Conservation (phyloP, 2,329 filamentous ascomycete species). For the Teratosphaeria epicoccoides region DNA sequence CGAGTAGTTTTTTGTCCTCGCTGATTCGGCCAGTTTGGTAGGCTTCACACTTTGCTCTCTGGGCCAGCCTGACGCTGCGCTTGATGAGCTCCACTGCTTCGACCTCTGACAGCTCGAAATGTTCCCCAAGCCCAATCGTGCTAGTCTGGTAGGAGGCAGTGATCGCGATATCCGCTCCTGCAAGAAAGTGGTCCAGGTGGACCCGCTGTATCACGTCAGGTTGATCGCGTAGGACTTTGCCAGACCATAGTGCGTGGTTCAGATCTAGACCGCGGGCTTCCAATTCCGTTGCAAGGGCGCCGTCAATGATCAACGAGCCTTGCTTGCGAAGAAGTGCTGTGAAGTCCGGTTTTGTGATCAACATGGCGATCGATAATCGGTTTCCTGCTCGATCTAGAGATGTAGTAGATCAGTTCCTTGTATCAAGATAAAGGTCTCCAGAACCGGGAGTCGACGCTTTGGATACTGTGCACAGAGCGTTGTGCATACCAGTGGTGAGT, state of each 20-base stretch:
- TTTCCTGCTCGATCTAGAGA: neutral
- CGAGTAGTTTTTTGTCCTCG: constrained; percentile 17
- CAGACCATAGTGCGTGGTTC: constrained; percentile 36
- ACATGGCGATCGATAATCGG: neutral
- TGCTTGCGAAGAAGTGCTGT: constrained; percentile 12
- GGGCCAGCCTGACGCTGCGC: constrained; percentile 33
- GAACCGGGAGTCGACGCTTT: neutral
- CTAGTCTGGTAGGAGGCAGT: constrained; percentile 40
- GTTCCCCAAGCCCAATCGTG: constrained; percentile 29
- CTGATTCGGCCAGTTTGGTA: neutral
- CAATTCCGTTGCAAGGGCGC: constrained; percentile 38
- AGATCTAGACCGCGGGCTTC: constrained; percentile 35
- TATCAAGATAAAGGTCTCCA: neutral
- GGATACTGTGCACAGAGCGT: neutral
- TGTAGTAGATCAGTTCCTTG: neutral
- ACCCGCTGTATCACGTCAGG: constrained; percentile 33
- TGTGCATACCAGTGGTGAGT: neutral
- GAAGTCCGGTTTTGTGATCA: constrained; percentile 18
- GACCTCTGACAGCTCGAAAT: constrained; percentile 25
- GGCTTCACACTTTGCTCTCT: constrained; percentile 28
- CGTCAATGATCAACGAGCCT: constrained; percentile 33
- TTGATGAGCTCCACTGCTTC: constrained; percentile 29
- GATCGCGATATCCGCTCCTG: constrained; percentile 38
- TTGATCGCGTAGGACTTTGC: constrained; percentile 30
- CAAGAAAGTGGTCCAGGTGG: constrained; percentile 35